Conservation (phyloP, 208 protist species). For the Trypanosoma platydactyli region DNA sequence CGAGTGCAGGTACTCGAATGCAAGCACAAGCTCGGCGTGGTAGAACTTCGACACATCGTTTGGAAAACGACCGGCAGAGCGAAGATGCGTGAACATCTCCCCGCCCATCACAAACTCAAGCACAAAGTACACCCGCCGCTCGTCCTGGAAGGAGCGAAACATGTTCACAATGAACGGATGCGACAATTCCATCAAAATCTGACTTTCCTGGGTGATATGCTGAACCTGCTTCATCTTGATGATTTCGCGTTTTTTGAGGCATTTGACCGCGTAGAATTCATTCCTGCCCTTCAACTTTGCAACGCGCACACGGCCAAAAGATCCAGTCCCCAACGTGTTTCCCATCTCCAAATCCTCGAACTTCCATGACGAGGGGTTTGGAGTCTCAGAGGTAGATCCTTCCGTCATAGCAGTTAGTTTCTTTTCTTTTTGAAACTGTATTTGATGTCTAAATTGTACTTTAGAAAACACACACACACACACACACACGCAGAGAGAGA, state of each 20-base stretch:
- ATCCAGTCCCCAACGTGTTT: constrained; percentile 89
- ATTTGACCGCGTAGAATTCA: constrained; percentile 92
- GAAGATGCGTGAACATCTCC: constrained; percentile 90
- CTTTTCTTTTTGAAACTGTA: constrained; percentile 1
- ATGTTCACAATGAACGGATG: constrained; percentile 95
- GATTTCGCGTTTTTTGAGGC: constrained; percentile 87
- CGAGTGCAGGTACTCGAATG: constrained; percentile 91
- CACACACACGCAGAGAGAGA: no score
- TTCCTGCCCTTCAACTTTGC: constrained; percentile 76
- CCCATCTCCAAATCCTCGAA: constrained; percentile 87
- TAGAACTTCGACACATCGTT: constrained; percentile 92
- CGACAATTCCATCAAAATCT: constrained; percentile 84
- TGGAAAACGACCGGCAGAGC: constrained; percentile 75
- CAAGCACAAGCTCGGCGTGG: constrained; percentile 90
- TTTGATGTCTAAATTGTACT: no score
- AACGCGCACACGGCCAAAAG: constrained; percentile 92
- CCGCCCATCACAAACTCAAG: constrained; percentile 93
- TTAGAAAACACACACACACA: no score
- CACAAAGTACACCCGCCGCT: constrained; percentile 91
- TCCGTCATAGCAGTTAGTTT: constrained; percentile 20
- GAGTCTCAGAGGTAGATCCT: constrained; percentile 45
- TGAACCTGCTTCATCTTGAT: constrained; percentile 88
- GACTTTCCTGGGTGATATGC: constrained; percentile 91
- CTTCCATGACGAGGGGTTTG: constrained; percentile 74
- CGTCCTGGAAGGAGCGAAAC: constrained; percentile 94